Evolutionary conservation across 441 rosid species (phyloP).

Genomic region (Eugenia klotzschiana): DNA sequence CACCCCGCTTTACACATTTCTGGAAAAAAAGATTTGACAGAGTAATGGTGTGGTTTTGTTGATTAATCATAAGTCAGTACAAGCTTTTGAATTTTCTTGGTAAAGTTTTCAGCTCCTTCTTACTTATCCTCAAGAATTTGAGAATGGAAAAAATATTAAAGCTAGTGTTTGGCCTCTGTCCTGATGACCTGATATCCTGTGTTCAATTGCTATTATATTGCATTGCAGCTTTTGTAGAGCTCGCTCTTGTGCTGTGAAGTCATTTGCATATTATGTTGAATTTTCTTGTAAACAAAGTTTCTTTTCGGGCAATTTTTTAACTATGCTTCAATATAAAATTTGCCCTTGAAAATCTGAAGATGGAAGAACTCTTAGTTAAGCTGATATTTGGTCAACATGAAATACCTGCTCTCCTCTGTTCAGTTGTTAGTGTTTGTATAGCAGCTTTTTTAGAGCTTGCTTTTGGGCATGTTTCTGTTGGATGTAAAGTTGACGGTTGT

Average conservation of each 20-base stretch:
- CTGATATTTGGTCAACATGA: not conserved
- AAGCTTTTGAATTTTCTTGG: not conserved
- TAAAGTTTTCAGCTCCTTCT: not conserved
- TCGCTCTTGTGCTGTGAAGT: not conserved
- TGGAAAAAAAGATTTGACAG: not conserved
- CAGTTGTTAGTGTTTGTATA: not conserved
- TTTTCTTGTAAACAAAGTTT: not conserved
- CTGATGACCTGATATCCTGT: not conserved
- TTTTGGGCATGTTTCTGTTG: not conserved
- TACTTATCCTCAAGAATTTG: not conserved
- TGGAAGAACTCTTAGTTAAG: not conserved
- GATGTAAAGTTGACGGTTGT: not conserved
- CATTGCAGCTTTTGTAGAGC: not conserved
- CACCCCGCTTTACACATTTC: not conserved
- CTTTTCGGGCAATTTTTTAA: not conserved
- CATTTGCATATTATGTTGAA: not conserved
- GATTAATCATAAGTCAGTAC: not conserved
- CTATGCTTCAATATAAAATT: not conserved
- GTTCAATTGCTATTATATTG: not conserved
- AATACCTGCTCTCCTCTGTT: not conserved
- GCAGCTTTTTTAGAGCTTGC: not conserved
- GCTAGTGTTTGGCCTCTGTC: not conserved
- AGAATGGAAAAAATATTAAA: not conserved
- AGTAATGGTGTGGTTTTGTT: not conserved
- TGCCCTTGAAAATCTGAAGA: not conserved